These are phyloP conservation scores for Neurospora sp. DNA, from an alignment of 495 filamentous ascomycete species.

Conservation along the genomic window DNA sequence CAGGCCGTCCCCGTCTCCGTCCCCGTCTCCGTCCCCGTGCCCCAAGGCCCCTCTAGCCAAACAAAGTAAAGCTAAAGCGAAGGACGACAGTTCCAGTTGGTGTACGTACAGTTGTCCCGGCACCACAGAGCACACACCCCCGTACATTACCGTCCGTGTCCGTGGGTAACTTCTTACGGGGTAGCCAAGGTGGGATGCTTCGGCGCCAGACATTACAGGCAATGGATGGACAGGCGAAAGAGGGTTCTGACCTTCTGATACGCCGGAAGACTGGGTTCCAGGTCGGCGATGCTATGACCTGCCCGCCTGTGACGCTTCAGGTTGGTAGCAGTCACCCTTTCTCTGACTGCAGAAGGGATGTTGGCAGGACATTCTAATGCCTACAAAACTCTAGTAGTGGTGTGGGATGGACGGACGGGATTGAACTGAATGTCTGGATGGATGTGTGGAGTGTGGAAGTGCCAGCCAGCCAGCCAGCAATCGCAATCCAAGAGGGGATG, in stretches of 20 bases:
- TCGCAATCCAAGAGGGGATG: not conserved
- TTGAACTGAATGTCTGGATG: not conserved
- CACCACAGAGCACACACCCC: not conserved
- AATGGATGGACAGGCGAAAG: not conserved
- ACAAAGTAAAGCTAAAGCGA: not conserved
- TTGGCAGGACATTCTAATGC: not conserved
- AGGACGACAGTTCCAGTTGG: not conserved
- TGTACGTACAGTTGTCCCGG: not conserved
- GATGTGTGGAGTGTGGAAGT: not conserved
- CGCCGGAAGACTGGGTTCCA: not conserved
- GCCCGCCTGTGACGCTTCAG: not conserved
- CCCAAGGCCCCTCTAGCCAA: not conserved
- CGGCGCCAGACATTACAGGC: not conserved
- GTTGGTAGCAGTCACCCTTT: not conserved
- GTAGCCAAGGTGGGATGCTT: not conserved
- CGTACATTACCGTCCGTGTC: not conserved
- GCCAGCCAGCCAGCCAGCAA: not conserved
- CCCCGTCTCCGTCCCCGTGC: not conserved
- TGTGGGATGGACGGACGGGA: not conserved
- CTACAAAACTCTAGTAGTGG: not conserved
- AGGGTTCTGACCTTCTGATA: not conserved
- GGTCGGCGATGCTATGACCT: not conserved
- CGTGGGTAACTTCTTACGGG: not conserved
- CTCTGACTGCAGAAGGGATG: not conserved
- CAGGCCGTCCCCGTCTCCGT: not conserved